These are phyloP conservation scores for Medicago ruthenica DNA, from an alignment of 306 rosid species.

Conservation along the genomic window DNA sequence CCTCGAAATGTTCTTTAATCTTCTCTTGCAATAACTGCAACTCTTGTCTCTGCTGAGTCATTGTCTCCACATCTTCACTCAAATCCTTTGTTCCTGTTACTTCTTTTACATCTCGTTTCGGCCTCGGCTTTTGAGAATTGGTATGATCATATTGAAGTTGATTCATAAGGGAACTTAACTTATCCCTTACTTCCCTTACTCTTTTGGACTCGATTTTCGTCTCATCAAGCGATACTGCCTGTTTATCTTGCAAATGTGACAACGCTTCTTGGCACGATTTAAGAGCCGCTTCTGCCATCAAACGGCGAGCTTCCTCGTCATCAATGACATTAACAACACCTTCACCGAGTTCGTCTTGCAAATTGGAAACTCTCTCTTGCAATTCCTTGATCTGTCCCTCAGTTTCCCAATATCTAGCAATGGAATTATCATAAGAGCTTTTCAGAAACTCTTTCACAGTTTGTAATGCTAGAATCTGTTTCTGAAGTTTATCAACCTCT, in stretches of 20 bases:
- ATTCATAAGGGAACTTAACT: conserved; percentile 60
- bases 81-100: conserved; percentile 25
- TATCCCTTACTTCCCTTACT: conserved; percentile 60
- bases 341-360: conserved; percentile 92
- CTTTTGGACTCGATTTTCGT: conserved; percentile 64
- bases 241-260: conserved; percentile 62
- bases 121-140: conserved; percentile 28
- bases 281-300: conserved; percentile 88
- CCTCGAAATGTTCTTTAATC: conserved; percentile 63
- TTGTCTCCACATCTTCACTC: conserved; percentile 42
- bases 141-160: conserved; percentile 44
- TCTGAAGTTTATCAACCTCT: conserved; percentile 85
- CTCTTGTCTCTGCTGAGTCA: conserved; percentile 53
- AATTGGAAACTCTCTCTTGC: conserved; percentile 65
- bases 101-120: conserved; percentile 37
- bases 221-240: conserved; percentile 64
- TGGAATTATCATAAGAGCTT: conserved; percentile 75
- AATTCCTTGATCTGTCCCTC: conserved; percentile 71
- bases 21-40: conserved; percentile 57
- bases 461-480: conserved; percentile 76
- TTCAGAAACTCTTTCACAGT: conserved; percentile 92
- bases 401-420: conserved; percentile 72
- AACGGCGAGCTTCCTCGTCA: conserved; percentile 80
- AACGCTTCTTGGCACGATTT: conserved; percentile 80
- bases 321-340: conserved; percentile 78